Percentiles rank a stretch among this genome's conserved stretches.
These are phyloP conservation scores for Claviceps spartinae DNA, from an alignment of 2,329 filamentous ascomycete species.

Conservation along the genomic window DNA sequence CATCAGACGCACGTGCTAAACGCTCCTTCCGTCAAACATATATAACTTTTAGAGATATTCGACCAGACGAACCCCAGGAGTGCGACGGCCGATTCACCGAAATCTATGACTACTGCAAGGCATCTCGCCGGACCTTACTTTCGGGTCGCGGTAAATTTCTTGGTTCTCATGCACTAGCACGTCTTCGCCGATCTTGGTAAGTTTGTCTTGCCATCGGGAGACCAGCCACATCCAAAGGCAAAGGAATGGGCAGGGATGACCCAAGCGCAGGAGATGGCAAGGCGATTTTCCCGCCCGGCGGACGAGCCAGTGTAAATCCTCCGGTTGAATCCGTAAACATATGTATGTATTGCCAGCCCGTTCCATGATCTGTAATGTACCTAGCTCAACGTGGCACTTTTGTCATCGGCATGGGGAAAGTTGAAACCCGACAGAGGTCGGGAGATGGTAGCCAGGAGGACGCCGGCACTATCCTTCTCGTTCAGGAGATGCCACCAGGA, in stretches of 20 bases:
- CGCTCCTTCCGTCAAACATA: background rate
- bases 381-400: background rate
- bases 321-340: background rate
- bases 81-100: background rate
- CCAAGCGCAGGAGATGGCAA: background rate
- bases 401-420: background rate
- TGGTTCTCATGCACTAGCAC: background rate
- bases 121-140: background rate
- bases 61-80: background rate
- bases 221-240: too few species aligned
- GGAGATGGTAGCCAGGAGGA: background rate
- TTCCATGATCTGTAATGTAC: too few species aligned
- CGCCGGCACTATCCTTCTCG: background rate
- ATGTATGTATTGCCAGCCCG: background rate
- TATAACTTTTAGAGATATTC: too few species aligned
- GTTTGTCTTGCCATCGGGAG: background rate
- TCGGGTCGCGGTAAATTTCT: background rate
- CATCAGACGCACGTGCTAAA: background rate
- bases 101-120: background rate
- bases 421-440: background rate
- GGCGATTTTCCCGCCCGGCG: background rate
- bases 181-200: background rate
- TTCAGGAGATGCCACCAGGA: background rate
- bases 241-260: background rate
- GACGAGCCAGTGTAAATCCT: background rate